Evolutionary conservation across 306 rosid genomes (phyloP).

Genomic region (Hylodesmum podocarpum): DNA sequence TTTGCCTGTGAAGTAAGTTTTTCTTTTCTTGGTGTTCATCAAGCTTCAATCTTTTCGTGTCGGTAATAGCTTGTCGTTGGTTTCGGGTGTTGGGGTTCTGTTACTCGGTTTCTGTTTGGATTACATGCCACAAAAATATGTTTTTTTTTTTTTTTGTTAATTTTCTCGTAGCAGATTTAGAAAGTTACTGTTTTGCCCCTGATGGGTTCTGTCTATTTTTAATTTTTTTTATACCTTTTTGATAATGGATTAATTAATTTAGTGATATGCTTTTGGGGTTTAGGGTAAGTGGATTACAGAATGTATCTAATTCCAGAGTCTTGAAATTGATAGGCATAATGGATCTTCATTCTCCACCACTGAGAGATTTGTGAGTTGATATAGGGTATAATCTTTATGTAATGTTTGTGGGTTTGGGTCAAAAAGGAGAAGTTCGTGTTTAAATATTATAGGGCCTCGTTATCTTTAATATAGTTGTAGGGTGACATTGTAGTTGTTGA

Average conservation of each 20-base stretch:
- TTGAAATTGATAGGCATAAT: constrained; percentile 9
- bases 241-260: constrained; percentile 1
- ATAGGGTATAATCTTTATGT: constrained; percentile 7
- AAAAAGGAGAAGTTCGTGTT: not conserved
- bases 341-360: constrained; percentile 19
- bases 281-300: constrained; percentile 14
- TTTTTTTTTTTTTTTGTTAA: not conserved
- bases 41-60: constrained; percentile 10
- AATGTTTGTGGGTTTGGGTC: not conserved
- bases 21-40: not conserved
- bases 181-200: constrained; percentile 21
- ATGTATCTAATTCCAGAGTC: constrained; percentile 6
- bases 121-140: not conserved
- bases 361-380: constrained; percentile 6
- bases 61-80: not conserved
- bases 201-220: not conserved
- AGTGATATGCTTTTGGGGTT: constrained; percentile 9
- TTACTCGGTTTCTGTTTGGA: not conserved
- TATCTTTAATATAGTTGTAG: not conserved
- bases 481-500: not conserved
- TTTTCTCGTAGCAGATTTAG: not conserved
- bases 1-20: constrained; percentile 69
- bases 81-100: not conserved
- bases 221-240: too few species aligned
- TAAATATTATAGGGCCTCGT: not conserved